Percentiles rank a stretch among this genome's conserved stretches.
Evolutionary conservation across 371 early-diverging fungal species (phyloP).

Genomic region (Enterocytospora artemiae): DNA sequence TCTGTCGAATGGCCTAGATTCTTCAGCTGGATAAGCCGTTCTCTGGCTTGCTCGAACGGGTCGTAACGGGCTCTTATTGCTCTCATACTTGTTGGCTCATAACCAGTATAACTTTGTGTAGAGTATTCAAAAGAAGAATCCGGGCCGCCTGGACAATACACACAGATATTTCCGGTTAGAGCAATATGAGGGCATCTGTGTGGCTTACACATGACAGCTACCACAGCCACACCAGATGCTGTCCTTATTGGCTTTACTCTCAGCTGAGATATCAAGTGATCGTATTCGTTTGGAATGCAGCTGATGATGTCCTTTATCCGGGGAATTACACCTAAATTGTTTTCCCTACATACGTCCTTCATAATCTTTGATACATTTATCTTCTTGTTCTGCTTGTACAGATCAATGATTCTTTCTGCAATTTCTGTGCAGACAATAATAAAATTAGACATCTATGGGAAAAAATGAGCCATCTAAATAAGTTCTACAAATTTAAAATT

Average conservation of each 20-base stretch:
- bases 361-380: constrained; percentile 44
- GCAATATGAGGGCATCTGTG: constrained; percentile 99
- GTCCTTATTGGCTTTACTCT: constrained; percentile 94
- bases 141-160: constrained; percentile 97
- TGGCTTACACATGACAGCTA: constrained; percentile 99
- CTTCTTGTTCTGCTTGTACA: constrained; percentile 46
- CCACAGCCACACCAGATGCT: constrained; percentile 93
- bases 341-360: constrained; percentile 46
- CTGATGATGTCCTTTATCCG: constrained; percentile 94
- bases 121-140: constrained; percentile 99
- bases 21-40: constrained; percentile 84
- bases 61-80: constrained; percentile 96
- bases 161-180: constrained; percentile 95
- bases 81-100: constrained; percentile 98
- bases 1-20: constrained; percentile 87
- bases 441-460: constrained; percentile 42
- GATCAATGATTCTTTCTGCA: constrained; percentile 34
- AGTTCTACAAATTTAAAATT: background rate
- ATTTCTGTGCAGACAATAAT: constrained; percentile 46
- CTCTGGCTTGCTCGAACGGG: constrained; percentile 88
- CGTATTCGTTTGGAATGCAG: constrained; percentile 86
- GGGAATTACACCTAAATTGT: constrained; percentile 64
- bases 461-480: background rate
- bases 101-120: constrained; percentile 98
- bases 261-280: constrained; percentile 70